A percentile compares a stretch with the other conserved stretches of the same genome.
These are phyloP conservation scores for Passiflora organensis DNA, from an alignment of 345 rosid genomes.

Conservation along the genomic window DNA sequence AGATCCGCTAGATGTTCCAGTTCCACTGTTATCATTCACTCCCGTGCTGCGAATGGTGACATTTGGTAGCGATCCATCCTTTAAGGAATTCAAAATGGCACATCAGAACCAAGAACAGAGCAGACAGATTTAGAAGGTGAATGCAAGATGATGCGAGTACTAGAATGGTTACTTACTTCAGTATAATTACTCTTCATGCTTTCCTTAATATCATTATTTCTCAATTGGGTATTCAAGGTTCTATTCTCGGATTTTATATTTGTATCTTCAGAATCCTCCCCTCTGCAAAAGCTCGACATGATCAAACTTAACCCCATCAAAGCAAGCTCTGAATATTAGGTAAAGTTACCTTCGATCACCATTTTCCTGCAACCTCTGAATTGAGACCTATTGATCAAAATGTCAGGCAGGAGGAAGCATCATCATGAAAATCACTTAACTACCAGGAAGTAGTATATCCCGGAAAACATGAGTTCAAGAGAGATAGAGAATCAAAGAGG, in stretches of 20 bases:
- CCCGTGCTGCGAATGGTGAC: slow-evolving; percentile 36
- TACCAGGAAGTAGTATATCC: too few species aligned
- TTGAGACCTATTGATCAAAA: slow-evolving; percentile 45
- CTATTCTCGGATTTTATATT: slow-evolving; percentile 36
- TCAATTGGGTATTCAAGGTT: slow-evolving; percentile 54
- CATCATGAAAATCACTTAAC: too few species aligned
- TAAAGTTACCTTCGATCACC: slow-evolving; percentile 53
- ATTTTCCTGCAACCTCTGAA: slow-evolving; percentile 61
- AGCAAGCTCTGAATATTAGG: slow-evolving; percentile 6
- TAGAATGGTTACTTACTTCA: slow-evolving; percentile 54
- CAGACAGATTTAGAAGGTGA: too few species aligned
- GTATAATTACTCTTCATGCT: slow-evolving; percentile 22
- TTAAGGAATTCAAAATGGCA: slow-evolving; percentile 13
- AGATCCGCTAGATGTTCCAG: slow-evolving; percentile 60
- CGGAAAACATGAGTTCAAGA: slow-evolving; percentile 11
- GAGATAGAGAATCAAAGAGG: slow-evolving; percentile 7
- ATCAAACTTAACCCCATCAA: background rate
- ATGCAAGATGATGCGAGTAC: too few species aligned
- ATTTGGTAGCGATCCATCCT: slow-evolving; percentile 41
- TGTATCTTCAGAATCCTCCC: slow-evolving; percentile 48
- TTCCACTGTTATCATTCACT: slow-evolving; percentile 38
- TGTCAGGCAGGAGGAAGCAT: background rate
- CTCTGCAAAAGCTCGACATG: slow-evolving; percentile 38
- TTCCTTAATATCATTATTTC: slow-evolving; percentile 36
- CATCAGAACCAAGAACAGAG: too few species aligned